phyloP scores from a whole-genome alignment of 2,329 filamentous ascomycete genomes.

The Fusarium metavorans region DNA sequence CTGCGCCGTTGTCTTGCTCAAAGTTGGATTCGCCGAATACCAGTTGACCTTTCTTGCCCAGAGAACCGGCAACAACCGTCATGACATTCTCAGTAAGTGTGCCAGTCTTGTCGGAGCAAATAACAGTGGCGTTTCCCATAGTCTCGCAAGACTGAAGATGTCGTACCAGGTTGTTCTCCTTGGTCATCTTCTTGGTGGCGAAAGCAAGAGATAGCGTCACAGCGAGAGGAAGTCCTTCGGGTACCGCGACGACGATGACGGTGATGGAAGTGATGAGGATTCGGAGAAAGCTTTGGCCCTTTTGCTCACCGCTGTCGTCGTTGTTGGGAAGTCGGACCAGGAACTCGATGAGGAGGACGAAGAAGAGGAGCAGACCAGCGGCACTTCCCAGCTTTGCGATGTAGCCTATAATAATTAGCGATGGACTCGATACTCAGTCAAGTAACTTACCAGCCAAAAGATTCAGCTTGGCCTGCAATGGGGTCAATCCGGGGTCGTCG shows the following conservation, averaged over 20 bases:
- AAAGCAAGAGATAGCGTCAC: conserved; percentile 76
- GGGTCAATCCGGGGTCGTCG: conserved; percentile 63
- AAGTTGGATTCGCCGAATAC: conserved; percentile 60
- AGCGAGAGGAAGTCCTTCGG: conserved; percentile 74
- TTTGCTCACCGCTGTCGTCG: conserved; percentile 61
- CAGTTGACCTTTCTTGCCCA: conserved; percentile 28
- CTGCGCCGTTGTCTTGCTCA: conserved; percentile 35
- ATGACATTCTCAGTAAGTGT: conserved; percentile 72
- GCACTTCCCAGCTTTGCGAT: conserved; percentile 64
- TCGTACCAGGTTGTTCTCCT: conserved; percentile 77
- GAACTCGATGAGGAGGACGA: conserved; percentile 84
- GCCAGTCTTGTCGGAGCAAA: conserved; percentile 74
- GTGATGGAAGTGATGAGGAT: conserved; percentile 75
- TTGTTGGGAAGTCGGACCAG: conserved; percentile 70
- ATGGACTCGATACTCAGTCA: not conserved
- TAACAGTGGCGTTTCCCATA: conserved; percentile 78
- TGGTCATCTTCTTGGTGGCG: conserved; percentile 75
- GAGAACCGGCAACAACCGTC: conserved; percentile 77
- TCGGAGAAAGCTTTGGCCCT: conserved; percentile 67
- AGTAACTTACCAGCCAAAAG: conserved; percentile 33
- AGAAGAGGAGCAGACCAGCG: conserved; percentile 78
- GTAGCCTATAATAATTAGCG: conserved; percentile 18
- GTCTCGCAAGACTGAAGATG: conserved; percentile 76
- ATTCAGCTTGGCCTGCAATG: conserved; percentile 65
- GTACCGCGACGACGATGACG: conserved; percentile 74